Evolutionary conservation across 164 flowering plant species (phyloP).

Genomic region (Vitis rotundifolia): DNA sequence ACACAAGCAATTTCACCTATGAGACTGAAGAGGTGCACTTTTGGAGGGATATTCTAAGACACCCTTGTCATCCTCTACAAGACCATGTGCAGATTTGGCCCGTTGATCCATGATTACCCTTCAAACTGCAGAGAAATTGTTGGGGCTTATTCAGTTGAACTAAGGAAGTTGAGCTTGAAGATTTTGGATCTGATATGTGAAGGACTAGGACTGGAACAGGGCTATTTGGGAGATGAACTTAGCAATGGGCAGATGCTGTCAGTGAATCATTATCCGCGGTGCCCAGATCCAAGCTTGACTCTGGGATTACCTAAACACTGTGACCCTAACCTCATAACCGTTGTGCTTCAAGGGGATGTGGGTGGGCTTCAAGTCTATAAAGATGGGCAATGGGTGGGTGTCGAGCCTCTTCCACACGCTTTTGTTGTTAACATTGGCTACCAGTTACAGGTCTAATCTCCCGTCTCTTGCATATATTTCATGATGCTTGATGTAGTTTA

Average conservation of each 20-base stretch:
- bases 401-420: conserved; percentile 31
- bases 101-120: background rate
- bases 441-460: conserved; percentile 23
- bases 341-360: conserved; percentile 33
- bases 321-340: conserved; percentile 38
- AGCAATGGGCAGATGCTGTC: conserved; percentile 20
- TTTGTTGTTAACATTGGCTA: conserved; percentile 35
- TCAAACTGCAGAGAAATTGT: conserved; percentile 33
- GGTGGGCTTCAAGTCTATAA: conserved; percentile 39
- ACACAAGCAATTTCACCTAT: conserved; percentile 20
- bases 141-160: conserved; percentile 26
- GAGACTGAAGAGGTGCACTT: conserved; percentile 24
- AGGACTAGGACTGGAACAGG: conserved; percentile 37
- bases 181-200: conserved; percentile 36
- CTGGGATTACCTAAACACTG: conserved; percentile 36
- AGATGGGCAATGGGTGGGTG: conserved; percentile 39
- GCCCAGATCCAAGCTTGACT: conserved; percentile 46
- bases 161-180: conserved; percentile 25
- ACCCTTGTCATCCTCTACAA: conserved; percentile 39
- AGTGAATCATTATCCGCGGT: conserved; percentile 31
- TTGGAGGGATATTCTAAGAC: conserved; percentile 45
- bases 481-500: no score
- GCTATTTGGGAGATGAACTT: conserved; percentile 26
- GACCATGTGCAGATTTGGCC: conserved; percentile 39
- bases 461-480: no score